Percentiles rank a stretch among this genome's conserved stretches.
These are phyloP conservation scores for Talaromyces atroroseus DNA, from an alignment of 2,329 filamentous ascomycete species.

Conservation along the genomic window DNA sequence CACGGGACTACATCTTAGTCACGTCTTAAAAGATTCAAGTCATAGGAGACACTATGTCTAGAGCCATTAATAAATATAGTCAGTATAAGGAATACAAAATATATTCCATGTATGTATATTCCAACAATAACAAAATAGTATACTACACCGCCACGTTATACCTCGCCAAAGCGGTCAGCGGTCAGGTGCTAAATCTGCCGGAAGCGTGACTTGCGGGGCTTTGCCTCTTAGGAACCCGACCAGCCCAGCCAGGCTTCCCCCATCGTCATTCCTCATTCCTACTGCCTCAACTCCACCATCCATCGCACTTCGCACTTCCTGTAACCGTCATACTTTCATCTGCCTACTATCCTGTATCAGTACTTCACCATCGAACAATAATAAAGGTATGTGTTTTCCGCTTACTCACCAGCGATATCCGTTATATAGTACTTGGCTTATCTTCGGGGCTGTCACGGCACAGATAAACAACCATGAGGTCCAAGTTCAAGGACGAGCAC, in stretches of 20 bases:
- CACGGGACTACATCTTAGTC: background rate
- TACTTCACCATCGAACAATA: conserved; percentile 13
- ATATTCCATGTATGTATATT: too few species aligned
- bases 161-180: background rate
- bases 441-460: too few species aligned
- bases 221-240: background rate
- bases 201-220: background rate
- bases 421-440: background rate
- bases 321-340: conserved; percentile 15
- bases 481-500: conserved; percentile 99
- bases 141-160: background rate
- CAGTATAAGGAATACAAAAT: too few species aligned
- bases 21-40: too few species aligned
- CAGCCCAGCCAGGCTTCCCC: background rate
- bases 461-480: conserved; percentile 65
- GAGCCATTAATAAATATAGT: too few species aligned
- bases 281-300: background rate
- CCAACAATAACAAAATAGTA: too few species aligned
- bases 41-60: too few species aligned
- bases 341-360: conserved; percentile 14
- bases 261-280: conserved; percentile 3
- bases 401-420: background rate
- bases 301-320: conserved; percentile 3
- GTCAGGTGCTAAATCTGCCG: background rate
- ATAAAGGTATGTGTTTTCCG: background rate